phyloP scores from a whole-genome alignment of 2,329 filamentous ascomycete genomes.

The Shiraia sp. region DNA sequence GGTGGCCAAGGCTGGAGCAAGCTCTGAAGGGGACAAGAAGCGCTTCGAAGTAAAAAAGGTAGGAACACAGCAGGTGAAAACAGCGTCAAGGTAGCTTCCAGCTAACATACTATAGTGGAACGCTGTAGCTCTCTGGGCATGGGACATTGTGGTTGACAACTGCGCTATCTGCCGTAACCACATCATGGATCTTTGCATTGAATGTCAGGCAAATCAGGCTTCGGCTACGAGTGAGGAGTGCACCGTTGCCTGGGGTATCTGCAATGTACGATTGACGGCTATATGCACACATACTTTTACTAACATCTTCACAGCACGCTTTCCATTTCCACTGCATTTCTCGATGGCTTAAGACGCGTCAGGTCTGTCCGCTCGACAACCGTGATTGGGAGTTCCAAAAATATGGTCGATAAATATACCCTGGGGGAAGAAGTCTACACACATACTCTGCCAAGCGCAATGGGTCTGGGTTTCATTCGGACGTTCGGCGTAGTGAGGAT shows the following conservation, averaged over 20 bases:
- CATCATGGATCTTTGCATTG: constrained; percentile 99
- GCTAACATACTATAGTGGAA: constrained; percentile 73
- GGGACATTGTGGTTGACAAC: constrained; percentile 99
- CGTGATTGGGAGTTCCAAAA: constrained; percentile 99
- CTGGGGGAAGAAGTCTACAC: background rate
- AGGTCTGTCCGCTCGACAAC: constrained; percentile 97
- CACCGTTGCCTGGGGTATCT: constrained; percentile 98
- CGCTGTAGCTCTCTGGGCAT: constrained; percentile 95
- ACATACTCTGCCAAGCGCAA: constrained; percentile 2
- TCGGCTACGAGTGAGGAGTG: constrained; percentile 97
- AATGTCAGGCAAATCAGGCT: constrained; percentile 98
- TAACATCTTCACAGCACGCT: constrained; percentile 72
- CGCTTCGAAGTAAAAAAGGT: constrained; percentile 99
- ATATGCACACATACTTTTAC: constrained; percentile 14
- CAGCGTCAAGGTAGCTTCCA: constrained; percentile 6
- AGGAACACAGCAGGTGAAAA: constrained; percentile 17
- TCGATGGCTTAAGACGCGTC: constrained; percentile 97
- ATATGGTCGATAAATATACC: constrained; percentile 68
- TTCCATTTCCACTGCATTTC: constrained; percentile 99
- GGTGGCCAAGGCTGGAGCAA: constrained; percentile 56
- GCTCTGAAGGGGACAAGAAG: constrained; percentile 72
- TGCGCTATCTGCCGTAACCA: constrained; percentile 99
- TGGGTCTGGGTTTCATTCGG: constrained; percentile 23
- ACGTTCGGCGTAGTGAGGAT: constrained; percentile 27
- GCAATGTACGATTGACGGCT: constrained; percentile 73